Evolutionary conservation across 495 filamentous ascomycete genomes (phyloP).

Genomic region (Filosporella fistucella): DNA sequence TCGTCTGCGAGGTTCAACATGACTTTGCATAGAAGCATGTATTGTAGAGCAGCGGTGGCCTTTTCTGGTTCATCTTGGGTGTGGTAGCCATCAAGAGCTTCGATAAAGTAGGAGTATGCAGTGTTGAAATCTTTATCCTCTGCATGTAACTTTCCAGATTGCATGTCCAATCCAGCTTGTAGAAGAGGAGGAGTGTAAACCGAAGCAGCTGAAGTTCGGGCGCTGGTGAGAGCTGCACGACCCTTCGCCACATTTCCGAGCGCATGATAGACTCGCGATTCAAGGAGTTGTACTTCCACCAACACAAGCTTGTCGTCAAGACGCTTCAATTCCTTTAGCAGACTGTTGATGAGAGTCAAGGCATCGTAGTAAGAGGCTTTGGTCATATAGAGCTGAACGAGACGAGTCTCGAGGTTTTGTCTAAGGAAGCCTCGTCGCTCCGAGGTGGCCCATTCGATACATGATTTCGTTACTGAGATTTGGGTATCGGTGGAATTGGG

Average conservation of each 20-base stretch:
- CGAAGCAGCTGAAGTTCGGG: constrained; percentile 88
- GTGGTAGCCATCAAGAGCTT: constrained; percentile 95
- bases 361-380: constrained; percentile 97
- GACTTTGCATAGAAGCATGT: constrained; percentile 99
- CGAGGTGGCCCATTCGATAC: constrained; percentile 97
- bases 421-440: constrained; percentile 92
- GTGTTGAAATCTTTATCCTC: constrained; percentile 99
- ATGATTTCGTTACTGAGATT: constrained; percentile 89
- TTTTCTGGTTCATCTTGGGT: constrained; percentile 80
- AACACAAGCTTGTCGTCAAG: constrained; percentile 97
- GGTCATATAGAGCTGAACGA: constrained; percentile 90
- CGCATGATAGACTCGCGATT: constrained; percentile 95
- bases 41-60: constrained; percentile 90
- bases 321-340: constrained; percentile 93
- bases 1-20: constrained; percentile 97
- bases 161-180: constrained; percentile 97
- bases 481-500: constrained; percentile 92
- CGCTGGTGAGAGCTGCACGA: constrained; percentile 89
- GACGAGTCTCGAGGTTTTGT: constrained; percentile 94
- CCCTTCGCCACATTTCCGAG: constrained; percentile 95
- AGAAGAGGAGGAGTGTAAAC: constrained; percentile 95
- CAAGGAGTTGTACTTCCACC: constrained; percentile 97
- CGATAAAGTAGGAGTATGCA: constrained; percentile 97
- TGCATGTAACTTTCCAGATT: constrained; percentile 96
- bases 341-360: constrained; percentile 89